Evolutionary conservation across 495 filamentous ascomycete genomes (phyloP).

Genomic region (Hyaloscypha finlandica): DNA sequence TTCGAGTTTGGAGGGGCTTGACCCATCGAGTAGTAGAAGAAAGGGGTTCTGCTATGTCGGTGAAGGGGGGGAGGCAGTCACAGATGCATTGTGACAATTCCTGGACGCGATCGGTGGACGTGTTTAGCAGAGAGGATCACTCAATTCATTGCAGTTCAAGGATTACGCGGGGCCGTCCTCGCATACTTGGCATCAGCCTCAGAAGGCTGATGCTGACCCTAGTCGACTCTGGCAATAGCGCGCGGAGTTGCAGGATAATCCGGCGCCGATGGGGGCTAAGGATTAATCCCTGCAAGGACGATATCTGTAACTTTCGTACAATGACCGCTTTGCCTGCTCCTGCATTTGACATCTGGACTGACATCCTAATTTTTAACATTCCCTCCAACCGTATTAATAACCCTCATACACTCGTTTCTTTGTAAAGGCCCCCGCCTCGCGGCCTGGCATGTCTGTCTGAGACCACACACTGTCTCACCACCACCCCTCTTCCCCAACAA

Average conservation of each 20-base stretch:
- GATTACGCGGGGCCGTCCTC: slow-evolving; percentile 23
- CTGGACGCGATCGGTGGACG: not conserved
- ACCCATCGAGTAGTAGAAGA: slow-evolving; percentile 25
- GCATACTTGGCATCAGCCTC: slow-evolving; percentile 9
- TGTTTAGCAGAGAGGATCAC: not conserved
- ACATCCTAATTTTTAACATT: not conserved
- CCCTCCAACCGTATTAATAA: not conserved
- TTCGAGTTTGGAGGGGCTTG: slow-evolving; percentile 4
- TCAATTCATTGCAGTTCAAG: not conserved
- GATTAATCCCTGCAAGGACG: not conserved
- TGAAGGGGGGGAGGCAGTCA: not conserved
- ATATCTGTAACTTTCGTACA: slow-evolving; percentile 1
- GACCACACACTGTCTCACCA: not conserved
- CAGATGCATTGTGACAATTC: slow-evolving; percentile 5
- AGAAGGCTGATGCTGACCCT: not conserved
- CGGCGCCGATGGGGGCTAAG: not conserved
- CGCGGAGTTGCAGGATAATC: not conserved
- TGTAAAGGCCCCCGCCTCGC: not conserved
- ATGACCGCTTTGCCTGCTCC: not conserved
- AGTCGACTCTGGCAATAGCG: not conserved
- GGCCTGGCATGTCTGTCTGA: not conserved
- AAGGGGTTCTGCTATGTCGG: not conserved
- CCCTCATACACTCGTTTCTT: not conserved
- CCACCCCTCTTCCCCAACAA: slow-evolving; percentile 12
- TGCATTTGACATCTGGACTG: not conserved